Conservation (phyloP, 2,329 filamentous ascomycete species). For the Dactylellina leptospora region DNA sequence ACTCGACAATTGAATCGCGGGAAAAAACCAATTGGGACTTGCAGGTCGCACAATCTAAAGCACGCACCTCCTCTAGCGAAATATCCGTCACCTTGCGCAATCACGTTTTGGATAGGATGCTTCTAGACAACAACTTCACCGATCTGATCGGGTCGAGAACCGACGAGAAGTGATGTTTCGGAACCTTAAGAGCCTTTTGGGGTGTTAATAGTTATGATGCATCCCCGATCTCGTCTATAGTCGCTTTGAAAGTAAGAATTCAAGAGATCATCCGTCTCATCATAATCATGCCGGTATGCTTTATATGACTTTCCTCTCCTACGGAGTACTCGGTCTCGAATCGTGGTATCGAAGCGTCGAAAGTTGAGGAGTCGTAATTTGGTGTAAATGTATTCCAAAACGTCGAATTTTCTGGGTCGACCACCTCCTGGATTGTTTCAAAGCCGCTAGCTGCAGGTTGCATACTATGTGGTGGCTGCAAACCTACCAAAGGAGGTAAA, state of each 20-base stretch:
- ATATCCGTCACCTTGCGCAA: background rate
- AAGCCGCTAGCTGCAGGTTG: conserved; percentile 43
- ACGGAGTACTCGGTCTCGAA: conserved; percentile 29
- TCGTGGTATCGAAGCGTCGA: conserved; percentile 8
- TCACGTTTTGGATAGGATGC: background rate
- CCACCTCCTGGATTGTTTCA: conserved; percentile 53
- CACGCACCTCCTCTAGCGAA: background rate
- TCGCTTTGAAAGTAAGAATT: conserved; percentile 13
- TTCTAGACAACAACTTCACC: background rate
- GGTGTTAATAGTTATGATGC: conserved; percentile 4
- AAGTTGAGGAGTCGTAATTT: conserved; percentile 13
- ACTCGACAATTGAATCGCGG: background rate
- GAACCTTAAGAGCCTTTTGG: background rate
- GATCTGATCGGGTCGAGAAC: background rate
- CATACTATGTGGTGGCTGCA: conserved; percentile 22
- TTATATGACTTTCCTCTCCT: no score
- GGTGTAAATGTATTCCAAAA: conserved; percentile 28
- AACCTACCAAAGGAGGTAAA: conserved; percentile 32
- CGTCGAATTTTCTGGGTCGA: conserved; percentile 23
- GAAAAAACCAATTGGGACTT: no score
- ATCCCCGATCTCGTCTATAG: conserved; percentile 26
- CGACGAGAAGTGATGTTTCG: conserved; percentile 21
- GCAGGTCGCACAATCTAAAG: background rate
- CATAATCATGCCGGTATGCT: conserved; percentile 28
- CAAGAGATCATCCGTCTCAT: conserved; percentile 42